phyloP scores from a whole-genome alignment of 192 early-diverging fungal species.

The Allomyces macrogynus region DNA sequence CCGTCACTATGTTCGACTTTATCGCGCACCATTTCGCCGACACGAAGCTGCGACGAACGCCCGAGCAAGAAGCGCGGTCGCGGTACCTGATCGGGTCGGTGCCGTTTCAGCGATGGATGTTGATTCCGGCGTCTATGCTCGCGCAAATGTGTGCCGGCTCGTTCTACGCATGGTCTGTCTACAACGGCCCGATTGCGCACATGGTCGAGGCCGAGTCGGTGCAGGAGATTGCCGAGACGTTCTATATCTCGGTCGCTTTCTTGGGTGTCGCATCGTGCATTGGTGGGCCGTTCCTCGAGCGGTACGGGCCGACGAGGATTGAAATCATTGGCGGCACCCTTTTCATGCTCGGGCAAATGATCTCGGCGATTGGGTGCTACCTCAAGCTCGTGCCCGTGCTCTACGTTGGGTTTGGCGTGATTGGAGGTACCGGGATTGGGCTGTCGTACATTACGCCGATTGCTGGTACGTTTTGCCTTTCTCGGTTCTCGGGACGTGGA shows the following conservation, averaged over 20 bases:
- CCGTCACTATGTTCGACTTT: no score
- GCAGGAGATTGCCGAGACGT: slow-evolving; percentile 30
- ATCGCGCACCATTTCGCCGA: no score
- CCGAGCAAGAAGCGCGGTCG: no score
- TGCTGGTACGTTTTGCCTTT: slow-evolving; percentile 1
- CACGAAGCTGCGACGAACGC: no score
- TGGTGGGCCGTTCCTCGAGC: slow-evolving; percentile 41
- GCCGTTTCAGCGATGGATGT: slow-evolving; percentile 29
- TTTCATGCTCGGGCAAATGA: slow-evolving; percentile 30
- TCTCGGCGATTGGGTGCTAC: slow-evolving; percentile 27
- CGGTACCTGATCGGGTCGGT: slow-evolving; percentile 15
- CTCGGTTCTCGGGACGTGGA: no score
- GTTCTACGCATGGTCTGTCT: slow-evolving; percentile 43
- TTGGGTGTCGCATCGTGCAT: slow-evolving; percentile 32
- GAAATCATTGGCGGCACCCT: slow-evolving; percentile 22
- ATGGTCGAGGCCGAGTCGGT: slow-evolving; percentile 13
- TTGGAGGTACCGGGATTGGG: slow-evolving; percentile 37
- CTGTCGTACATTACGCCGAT: slow-evolving; percentile 41
- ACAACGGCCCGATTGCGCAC: slow-evolving; percentile 33
- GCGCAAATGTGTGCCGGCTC: slow-evolving; percentile 43
- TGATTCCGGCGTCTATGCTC: slow-evolving; percentile 30
- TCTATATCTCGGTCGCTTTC: slow-evolving; percentile 34
- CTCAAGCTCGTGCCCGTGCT: slow-evolving; percentile 31
- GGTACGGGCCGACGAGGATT: slow-evolving; percentile 24
- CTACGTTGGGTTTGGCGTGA: slow-evolving; percentile 41